Percentiles rank a stretch among this genome's conserved stretches.
Evolutionary conservation across 768 basidiomycete species (phyloP).

Genomic region (Cyclocybe aegerita): DNA sequence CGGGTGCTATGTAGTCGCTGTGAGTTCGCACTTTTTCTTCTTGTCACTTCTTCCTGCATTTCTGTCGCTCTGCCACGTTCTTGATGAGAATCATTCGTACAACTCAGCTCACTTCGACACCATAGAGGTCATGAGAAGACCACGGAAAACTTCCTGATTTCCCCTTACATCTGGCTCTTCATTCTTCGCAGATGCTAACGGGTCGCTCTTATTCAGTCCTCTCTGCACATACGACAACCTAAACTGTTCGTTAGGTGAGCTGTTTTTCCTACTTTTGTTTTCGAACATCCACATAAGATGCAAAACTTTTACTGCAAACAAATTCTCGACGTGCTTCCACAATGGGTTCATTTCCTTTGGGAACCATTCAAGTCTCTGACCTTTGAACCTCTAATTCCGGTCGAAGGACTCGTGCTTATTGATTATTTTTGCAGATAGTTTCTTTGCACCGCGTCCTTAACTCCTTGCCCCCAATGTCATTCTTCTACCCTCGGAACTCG

Average conservation of each 20-base stretch:
- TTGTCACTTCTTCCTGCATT: background rate
- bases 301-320: conserved; percentile 31
- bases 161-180: background rate
- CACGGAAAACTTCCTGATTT: conserved; percentile 40
- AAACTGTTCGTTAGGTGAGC: conserved; percentile 24
- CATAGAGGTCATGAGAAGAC: conserved; percentile 53
- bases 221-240: too few relatives aligned
- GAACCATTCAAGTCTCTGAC: conserved; percentile 86
- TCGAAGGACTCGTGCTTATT: too few relatives aligned
- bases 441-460: too few relatives aligned
- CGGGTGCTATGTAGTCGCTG: background rate
- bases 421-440: too few relatives aligned
- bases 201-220: too few relatives aligned
- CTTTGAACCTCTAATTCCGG: background rate
- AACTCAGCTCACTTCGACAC: conserved; percentile 73
- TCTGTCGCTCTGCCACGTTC: background rate
- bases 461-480: too few relatives aligned
- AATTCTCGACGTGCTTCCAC: conserved; percentile 58
- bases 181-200: background rate
- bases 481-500: too few relatives aligned
- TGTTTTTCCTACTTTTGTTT: background rate
- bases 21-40: conserved; percentile 5
- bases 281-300: conserved; percentile 30
- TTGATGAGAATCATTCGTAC: conserved; percentile 26
- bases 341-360: conserved; percentile 62